Evolutionary conservation across 805 yeast species (phyloP), one percentile per base, ranked within the genome.

Genomic region (Saccharomycopsis lassenensis): DNA sequence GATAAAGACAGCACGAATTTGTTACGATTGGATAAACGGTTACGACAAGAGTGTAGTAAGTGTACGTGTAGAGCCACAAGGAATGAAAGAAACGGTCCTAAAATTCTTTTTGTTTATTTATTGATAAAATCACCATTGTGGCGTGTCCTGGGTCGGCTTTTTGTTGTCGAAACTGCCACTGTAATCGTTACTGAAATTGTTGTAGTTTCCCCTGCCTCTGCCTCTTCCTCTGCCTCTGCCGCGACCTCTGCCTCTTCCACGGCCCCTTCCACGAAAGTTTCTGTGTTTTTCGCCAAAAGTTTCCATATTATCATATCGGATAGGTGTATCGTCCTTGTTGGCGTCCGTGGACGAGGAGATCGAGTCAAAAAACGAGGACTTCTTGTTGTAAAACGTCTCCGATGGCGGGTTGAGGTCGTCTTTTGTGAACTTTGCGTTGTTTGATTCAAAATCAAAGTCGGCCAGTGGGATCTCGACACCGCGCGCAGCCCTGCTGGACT

Each of bases 341-440:
- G n/a, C n/a, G 33, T 67, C 67, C 36, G 67, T 70, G 25, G 76
- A 58, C 3, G 85, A 76, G 7, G 85, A 71, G 39, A 89, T 72
- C 43, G 71, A 73, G 58, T 91, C 97, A 52, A 89, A 89, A 57
- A 91, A 89, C 1, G 96, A 86, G 10, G 85, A 72, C 50, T 71
- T 69, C 56, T 77, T 85, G 61, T 86, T 71, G 62, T 91, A 91
- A 20, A 66, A 71, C 15, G 26, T 24, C 19, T 55, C 59, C 17
- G 30, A 35, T 7, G 30, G 23, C 15, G 21, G 11, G 18, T 24
- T 15, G 17, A 52, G 57, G 12, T 56, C 62, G 35, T 71, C 75
- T 46, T 65, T 71, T 20, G 62, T 58, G 56, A 85, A 83, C 53
- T 74, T 76, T 5, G 87, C 86, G 54, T 81, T 83, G 47, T 72